These are phyloP conservation scores for Coffea humblotiana DNA, from an alignment of 305 asterid species.

Conservation along the genomic window DNA sequence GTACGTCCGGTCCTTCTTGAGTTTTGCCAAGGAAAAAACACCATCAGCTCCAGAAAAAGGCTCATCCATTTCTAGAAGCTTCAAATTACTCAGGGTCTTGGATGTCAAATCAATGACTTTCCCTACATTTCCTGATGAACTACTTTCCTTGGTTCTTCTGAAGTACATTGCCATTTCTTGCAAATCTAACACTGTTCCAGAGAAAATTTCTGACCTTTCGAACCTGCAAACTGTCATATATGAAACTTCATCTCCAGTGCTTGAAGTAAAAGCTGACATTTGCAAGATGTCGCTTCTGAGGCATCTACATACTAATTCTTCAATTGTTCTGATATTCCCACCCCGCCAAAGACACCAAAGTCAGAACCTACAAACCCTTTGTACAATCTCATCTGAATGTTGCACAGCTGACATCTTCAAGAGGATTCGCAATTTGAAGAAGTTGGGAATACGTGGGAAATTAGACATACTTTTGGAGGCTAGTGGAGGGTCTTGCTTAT, in stretches of 20 bases:
- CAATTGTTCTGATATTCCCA: background rate
- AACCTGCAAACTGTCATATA: conserved; percentile 10
- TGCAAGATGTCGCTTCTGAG: conserved; percentile 1
- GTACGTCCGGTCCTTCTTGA: conserved; percentile 13
- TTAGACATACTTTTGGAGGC: no score
- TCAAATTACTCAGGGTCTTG: conserved; percentile 4
- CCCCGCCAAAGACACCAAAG: background rate
- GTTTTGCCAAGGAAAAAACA: no score
- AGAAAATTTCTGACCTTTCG: background rate
- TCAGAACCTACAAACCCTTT: no score
- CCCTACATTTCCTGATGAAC: background rate
- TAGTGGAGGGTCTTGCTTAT: no score
- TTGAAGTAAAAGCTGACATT: background rate
- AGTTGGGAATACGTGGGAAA: no score
- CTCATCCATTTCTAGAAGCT: background rate
- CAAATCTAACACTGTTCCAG: background rate
- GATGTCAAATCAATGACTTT: conserved; percentile 1
- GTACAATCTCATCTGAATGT: no score
- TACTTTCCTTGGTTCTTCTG: background rate
- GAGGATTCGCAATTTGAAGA: no score
- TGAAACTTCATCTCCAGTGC: background rate
- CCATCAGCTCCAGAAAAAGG: background rate
- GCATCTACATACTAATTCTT: background rate
- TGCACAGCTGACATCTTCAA: no score
- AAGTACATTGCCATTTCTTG: conserved; percentile 8